Percentiles rank a stretch among this genome's conserved stretches.
These are phyloP conservation scores for Pisolithus sp. DNA, from an alignment of 768 basidiomycete genomes.

Conservation along the genomic window DNA sequence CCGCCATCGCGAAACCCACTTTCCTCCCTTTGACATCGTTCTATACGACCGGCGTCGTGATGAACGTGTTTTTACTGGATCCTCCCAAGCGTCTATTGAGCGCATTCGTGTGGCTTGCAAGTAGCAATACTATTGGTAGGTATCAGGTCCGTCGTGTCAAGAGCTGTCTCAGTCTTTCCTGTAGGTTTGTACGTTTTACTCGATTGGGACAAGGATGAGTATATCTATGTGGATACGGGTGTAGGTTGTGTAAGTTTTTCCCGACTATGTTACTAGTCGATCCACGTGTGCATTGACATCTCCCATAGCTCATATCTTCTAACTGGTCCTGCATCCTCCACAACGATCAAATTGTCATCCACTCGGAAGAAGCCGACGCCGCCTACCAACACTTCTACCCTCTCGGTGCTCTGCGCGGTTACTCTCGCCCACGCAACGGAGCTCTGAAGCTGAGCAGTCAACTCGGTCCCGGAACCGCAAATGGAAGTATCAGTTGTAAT, in stretches of 20 bases:
- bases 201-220: conserved; percentile 61
- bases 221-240: conserved; percentile 68
- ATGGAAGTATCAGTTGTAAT: not conserved
- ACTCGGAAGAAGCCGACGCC: conserved; percentile 61
- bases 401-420: conserved; percentile 28
- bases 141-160: no score
- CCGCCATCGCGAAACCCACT: conserved; percentile 30
- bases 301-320: conserved; percentile 49
- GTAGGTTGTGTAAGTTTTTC: conserved; percentile 60
- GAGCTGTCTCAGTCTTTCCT: not conserved
- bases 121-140: conserved; percentile 30
- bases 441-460: conserved; percentile 10
- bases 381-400: conserved; percentile 71
- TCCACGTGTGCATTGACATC: not conserved
- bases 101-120: conserved; percentile 64
- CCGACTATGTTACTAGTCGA: not conserved
- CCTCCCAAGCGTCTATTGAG: conserved; percentile 53
- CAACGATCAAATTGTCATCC: conserved; percentile 63
- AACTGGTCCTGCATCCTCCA: conserved; percentile 76
- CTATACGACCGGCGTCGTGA: conserved; percentile 59
- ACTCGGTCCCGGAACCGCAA: conserved; percentile 4
- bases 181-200: conserved; percentile 58
- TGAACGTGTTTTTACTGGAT: conserved; percentile 74
- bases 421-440: conserved; percentile 19
- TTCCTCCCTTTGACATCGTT: conserved; percentile 61